phyloP scores from a whole-genome alignment of 257 asterid species.

The Fraxinus anomala region DNA sequence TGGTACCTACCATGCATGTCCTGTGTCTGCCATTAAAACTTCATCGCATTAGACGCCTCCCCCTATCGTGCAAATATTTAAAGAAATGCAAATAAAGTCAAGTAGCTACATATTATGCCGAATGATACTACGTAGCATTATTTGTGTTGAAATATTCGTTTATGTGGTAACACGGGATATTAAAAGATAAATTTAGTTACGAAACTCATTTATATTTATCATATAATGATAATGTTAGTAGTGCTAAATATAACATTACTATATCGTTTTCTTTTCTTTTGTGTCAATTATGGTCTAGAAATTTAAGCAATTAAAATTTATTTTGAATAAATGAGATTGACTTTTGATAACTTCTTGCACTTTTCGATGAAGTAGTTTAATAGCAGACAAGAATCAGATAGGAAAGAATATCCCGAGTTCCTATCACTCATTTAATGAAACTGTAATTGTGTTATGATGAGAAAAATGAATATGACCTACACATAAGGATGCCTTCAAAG shows the following conservation, averaged over 20 bases:
- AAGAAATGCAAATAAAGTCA: slow-evolving; percentile 30
- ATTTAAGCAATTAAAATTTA: too few species aligned
- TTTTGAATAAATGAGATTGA: neutral
- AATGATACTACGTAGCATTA: neutral
- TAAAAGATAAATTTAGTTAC: too few species aligned
- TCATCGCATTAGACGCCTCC: slow-evolving; percentile 45
- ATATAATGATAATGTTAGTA: too few species aligned
- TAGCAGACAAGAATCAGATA: neutral
- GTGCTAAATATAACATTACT: too few species aligned
- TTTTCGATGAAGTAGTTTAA: neutral
- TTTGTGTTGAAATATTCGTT: neutral
- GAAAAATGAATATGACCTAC: too few species aligned
- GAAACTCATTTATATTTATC: too few species aligned
- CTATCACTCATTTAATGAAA: too few species aligned
- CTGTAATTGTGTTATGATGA: neutral
- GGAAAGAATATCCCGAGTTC: neutral
- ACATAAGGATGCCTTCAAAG: too few species aligned
- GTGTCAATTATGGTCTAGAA: neutral
- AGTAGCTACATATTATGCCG: slow-evolving; percentile 15
- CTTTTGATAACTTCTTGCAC: too few species aligned
- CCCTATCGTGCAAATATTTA: slow-evolving; percentile 36
- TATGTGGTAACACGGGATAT: too few species aligned
- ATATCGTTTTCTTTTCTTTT: neutral
- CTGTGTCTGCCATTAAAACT: slow-evolving; percentile 70
- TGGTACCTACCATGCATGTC: slow-evolving; percentile 72